Conservation (phyloP, 495 filamentous ascomycete species). For the Penicillium cataractarum region DNA sequence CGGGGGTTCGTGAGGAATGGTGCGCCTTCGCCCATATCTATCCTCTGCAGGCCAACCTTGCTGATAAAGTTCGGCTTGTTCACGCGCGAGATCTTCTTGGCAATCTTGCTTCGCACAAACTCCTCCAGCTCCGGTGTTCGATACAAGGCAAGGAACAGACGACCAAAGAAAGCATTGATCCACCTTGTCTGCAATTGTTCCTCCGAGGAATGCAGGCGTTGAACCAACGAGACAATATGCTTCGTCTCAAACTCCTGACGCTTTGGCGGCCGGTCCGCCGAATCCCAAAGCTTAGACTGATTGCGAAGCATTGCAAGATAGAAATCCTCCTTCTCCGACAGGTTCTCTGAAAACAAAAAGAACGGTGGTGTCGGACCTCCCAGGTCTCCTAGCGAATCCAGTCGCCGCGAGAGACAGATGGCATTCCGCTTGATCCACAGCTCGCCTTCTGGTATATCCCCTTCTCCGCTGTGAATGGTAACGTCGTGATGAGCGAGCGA, state of each 20-base stretch:
- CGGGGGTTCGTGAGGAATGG: constrained; percentile 88
- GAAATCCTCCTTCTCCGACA: constrained; percentile 96
- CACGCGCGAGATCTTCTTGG: constrained; percentile 93
- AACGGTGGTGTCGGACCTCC: constrained; percentile 74
- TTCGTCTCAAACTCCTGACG: constrained; percentile 80
- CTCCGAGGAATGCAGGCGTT: constrained; percentile 87
- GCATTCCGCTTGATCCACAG: constrained; percentile 95
- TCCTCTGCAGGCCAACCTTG: constrained; percentile 73
- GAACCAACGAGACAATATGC: constrained; percentile 84
- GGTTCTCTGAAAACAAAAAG: constrained; percentile 90
- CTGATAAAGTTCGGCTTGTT: constrained; percentile 90
- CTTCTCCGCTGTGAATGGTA: constrained; percentile 81
- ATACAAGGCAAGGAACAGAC: constrained; percentile 85
- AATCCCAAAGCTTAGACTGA: constrained; percentile 66
- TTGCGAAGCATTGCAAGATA: constrained; percentile 90
- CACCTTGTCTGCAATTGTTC: constrained; percentile 90
- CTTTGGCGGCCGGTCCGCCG: constrained; percentile 62
- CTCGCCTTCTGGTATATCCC: constrained; percentile 84
- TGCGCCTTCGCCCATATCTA: constrained; percentile 84
- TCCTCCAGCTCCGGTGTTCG: constrained; percentile 80
- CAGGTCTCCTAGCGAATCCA: constrained; percentile 61
- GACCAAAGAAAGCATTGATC: constrained; percentile 88
- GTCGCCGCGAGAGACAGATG: constrained; percentile 76
- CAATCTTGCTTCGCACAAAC: constrained; percentile 80
- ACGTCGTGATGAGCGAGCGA: constrained; percentile 86